Conservation (phyloP, 2,329 filamentous ascomycete genomes). For the Colletotrichum scovillei region DNA sequence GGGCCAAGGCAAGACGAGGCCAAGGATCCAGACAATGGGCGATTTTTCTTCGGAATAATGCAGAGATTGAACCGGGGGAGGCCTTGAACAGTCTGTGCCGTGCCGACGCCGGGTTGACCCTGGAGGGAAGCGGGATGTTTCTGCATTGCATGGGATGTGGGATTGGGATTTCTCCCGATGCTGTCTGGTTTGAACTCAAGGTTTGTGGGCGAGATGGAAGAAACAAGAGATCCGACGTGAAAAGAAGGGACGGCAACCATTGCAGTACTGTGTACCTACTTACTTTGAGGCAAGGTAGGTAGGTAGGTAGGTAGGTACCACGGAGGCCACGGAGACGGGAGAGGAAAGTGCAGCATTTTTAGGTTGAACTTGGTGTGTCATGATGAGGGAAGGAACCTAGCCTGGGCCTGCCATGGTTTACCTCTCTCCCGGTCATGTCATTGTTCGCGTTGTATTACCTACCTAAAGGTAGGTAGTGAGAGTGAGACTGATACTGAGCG, state of each 20-base stretch:
- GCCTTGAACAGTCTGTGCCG: neutral
- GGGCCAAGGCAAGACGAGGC: neutral
- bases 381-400: neutral
- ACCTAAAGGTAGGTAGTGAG: neutral
- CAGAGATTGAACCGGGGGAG: neutral
- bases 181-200: neutral
- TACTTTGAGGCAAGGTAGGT: too few relatives aligned
- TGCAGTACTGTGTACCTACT: neutral
- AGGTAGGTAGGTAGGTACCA: too few relatives aligned
- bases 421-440: too few relatives aligned
- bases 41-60: neutral
- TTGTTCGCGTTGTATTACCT: neutral
- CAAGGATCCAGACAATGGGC: neutral
- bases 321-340: neutral
- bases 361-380: conserved; percentile 17
- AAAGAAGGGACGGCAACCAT: neutral
- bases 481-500: too few relatives aligned
- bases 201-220: neutral
- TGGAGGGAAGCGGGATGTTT: neutral
- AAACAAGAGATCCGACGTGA: neutral
- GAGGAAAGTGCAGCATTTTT: neutral
- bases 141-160: neutral
- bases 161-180: neutral
- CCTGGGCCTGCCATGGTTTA: neutral
- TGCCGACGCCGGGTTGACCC: neutral